A percentile compares a stretch with the other conserved stretches of the same genome.
Evolutionary conservation across 1,284 basidiomycete species (phyloP).

Genomic region (Vanrija pseudolonga): DNA sequence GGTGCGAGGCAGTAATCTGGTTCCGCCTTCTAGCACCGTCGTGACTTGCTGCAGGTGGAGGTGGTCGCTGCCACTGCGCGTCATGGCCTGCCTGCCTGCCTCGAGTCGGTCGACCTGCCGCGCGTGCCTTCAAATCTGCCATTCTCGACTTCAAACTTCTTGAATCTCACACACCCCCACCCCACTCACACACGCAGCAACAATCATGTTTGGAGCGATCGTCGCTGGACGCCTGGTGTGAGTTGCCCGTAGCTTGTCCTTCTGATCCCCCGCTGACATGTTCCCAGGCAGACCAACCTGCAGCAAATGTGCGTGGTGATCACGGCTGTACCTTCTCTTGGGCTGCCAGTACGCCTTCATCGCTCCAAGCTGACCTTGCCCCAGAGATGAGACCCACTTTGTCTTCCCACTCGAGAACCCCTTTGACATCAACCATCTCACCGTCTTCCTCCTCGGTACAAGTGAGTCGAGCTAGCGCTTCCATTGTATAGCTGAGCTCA

Average conservation of each 20-base stretch:
- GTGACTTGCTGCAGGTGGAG: too few relatives aligned
- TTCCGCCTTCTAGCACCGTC: too few relatives aligned
- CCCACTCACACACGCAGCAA: not conserved
- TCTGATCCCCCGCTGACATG: not conserved
- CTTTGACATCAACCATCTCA: conserved; percentile 79
- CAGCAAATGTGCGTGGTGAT: conserved; percentile 40
- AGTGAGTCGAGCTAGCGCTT: conserved; percentile 53
- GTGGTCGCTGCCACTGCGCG: not conserved
- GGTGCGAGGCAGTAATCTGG: too few relatives aligned
- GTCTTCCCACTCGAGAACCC: conserved; percentile 73
- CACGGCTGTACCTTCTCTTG: not conserved
- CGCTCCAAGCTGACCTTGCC: not conserved
- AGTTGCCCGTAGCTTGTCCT: conserved; percentile 1
- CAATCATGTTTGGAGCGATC: conserved; percentile 50
- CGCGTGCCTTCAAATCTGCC: not conserved
- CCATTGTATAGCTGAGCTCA: too few relatives aligned
- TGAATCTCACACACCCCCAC: too few relatives aligned
- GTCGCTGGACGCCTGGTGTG: conserved; percentile 48
- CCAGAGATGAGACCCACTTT: conserved; percentile 70
- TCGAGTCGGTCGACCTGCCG: not conserved
- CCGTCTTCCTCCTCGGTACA: conserved; percentile 79
- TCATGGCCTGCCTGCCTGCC: not conserved
- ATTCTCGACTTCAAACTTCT: too few relatives aligned
- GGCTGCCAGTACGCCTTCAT: not conserved
- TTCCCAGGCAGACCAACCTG: conserved; percentile 46